Evolutionary conservation across 495 filamentous ascomycete genomes (phyloP), one percentile per base, ranked within the genome.

Genomic region (Hypoxylon trugodes): DNA sequence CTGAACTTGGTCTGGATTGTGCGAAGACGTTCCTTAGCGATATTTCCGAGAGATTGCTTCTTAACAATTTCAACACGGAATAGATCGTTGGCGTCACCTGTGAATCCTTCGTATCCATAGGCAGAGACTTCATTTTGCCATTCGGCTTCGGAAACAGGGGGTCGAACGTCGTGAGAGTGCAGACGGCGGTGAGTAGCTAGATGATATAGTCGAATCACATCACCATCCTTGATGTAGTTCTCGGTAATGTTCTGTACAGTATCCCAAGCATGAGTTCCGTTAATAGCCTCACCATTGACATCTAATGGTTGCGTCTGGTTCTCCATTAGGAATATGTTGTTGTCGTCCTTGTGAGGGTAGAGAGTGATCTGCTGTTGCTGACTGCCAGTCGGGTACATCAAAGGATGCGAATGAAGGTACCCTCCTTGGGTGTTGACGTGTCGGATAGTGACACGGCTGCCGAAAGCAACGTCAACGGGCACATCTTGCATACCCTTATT

Each of bases 51-150:
- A 16, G 95, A 97, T 79, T 96, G 81, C 36, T 88, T 88, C 77
- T 93, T 93, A 68, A 96, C 82, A 68, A 98, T 98, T 74, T 98
- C 95, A 59, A 98, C 81, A 22, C 92, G 89, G 86, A 96, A 98
- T 22, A 91, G 79, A 73, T 98, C 95, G 69, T 98, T 98, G 45
- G 95, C 95, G 75, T 98, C 95, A 50, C 95, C 95, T 48, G 93
- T 85, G 69, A 98, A 98, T 6, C 96, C 96, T 73, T 96, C 93
- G 64, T 96, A 97, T 22, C 95, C 95, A 74, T 98, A 98, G 12
- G 95, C 95, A 5, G 95, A 97, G 10, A 97, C 91, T 75, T 98
- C 95, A 66, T 94, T 96, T 71, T 98, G 95, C 95, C 95, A 98
- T 4, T 98, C 95, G 2, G 92, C 94, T 71, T 98, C 95, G 16